These are phyloP conservation scores for Tolypocladium endophyticum DNA, from an alignment of 2,329 filamentous ascomycete species.

Conservation along the genomic window DNA sequence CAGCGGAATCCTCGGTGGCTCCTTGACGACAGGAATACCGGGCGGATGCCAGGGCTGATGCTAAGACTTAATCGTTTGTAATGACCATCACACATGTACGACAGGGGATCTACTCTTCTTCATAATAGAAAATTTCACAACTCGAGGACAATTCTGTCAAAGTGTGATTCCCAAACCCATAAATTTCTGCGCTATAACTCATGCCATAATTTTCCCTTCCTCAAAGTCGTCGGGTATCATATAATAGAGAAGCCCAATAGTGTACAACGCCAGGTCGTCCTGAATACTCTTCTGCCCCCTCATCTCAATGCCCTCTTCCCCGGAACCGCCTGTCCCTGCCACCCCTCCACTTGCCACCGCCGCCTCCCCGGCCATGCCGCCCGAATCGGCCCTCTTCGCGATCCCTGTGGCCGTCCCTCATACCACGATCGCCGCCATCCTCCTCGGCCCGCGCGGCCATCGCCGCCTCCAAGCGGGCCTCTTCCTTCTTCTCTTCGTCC, in stretches of 20 bases:
- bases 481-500: constrained; percentile 50
- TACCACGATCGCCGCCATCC: constrained; percentile 19
- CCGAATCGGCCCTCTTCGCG: constrained; percentile 22
- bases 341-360: constrained; percentile 27
- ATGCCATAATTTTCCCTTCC: background rate
- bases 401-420: constrained; percentile 23
- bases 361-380: constrained; percentile 17
- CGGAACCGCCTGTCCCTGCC: constrained; percentile 23
- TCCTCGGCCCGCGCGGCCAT: constrained; percentile 18
- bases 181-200: background rate
- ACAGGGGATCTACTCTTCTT: background rate
- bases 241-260: background rate
- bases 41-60: background rate
- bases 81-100: background rate
- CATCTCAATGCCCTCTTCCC: constrained; percentile 18
- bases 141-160: background rate
- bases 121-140: background rate
- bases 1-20: constrained; percentile 9
- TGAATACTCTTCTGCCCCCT: background rate
- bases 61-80: background rate
- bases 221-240: background rate
- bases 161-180: background rate
- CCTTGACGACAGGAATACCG: background rate
- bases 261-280: background rate
- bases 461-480: constrained; percentile 15